Percentiles rank a stretch among this genome's conserved stretches.
phyloP scores from a whole-genome alignment of 1,139 yeast species.

The Hyphopichia pseudoburtonii region DNA sequence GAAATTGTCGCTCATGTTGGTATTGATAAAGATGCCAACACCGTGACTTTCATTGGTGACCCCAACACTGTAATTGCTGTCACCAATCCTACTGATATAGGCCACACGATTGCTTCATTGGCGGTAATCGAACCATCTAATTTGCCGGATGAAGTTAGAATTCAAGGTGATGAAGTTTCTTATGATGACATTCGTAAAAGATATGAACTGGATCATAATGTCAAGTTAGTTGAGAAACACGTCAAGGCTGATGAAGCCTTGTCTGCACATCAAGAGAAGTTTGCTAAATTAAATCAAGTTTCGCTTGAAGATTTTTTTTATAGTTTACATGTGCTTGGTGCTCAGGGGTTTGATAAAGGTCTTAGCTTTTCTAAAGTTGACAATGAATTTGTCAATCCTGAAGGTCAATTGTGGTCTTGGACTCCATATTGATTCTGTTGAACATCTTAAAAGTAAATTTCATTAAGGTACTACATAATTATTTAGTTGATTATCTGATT shows the following conservation, averaged over 20 bases:
- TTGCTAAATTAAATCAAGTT: slow-evolving; percentile 25
- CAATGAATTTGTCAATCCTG: slow-evolving; percentile 56
- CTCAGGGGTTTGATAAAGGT: slow-evolving; percentile 43
- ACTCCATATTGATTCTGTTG: too few species aligned
- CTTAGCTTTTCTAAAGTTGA: slow-evolving; percentile 32
- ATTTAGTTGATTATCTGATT: too few species aligned
- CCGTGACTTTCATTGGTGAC: slow-evolving; percentile 44
- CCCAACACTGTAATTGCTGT: slow-evolving; percentile 30
- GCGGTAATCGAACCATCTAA: slow-evolving; percentile 36
- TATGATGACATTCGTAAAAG: slow-evolving; percentile 37
- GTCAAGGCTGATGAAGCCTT: slow-evolving; percentile 30
- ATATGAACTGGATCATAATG: slow-evolving; percentile 42
- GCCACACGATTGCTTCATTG: slow-evolving; percentile 40
- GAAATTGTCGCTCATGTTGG: slow-evolving; percentile 40
- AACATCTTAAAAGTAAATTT: too few species aligned
- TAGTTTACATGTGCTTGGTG: slow-evolving; percentile 31
- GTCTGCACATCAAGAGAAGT: slow-evolving; percentile 26
- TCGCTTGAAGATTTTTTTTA: slow-evolving; percentile 23
- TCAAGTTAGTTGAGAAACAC: slow-evolving; percentile 28
- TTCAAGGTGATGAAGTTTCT: slow-evolving; percentile 42
- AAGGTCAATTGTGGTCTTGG: slow-evolving; percentile 56
- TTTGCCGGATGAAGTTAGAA: slow-evolving; percentile 47
- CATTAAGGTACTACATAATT: too few species aligned
- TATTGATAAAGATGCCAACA: slow-evolving; percentile 29
- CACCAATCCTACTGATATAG: slow-evolving; percentile 47